Evolutionary conservation across 2,329 filamentous ascomycete genomes (phyloP), one percentile per base, ranked within the genome.

Genomic region (Phaeophleospora eucalypticola): DNA sequence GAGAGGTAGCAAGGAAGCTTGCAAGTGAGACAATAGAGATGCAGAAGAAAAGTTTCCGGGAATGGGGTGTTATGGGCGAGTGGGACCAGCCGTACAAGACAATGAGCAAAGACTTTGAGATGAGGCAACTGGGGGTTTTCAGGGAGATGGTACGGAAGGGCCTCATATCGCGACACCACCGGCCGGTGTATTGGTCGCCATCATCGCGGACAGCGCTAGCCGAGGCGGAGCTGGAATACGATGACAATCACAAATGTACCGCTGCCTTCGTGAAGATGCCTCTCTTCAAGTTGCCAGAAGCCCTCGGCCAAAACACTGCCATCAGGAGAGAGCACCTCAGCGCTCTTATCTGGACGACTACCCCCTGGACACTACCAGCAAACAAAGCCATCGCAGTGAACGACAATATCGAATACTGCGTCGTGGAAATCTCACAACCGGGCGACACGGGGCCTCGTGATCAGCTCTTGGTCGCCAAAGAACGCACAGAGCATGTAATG

Each of bases 301-400:
- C 68, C 18, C 57, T 83, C 7, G 44, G 52, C 19, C 41, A 52
- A 0, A 49, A 60, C 15, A 56, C 65, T 2, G 54, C 63, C 19
- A 58, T 74, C 3, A 65, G 79, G 17, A 56, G 68, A 4, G 74
- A 75, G 3, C 70, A 74, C 4, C 63, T 96, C 9, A 85, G 78
- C 64, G 88, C 86, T n/a, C 78, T 93, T n/a, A 87, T 97, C 42
- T 98, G 93, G 93, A 98, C 93, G 2, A 98, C 93, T 0, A 98
- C 93, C 0, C 93, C 93, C 0, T 98, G 93, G 93, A 98, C 93
- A 0, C 73, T 98, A 4, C 91, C 93, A 0, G 90, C 91, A 2
- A 98, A 98, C 65, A 82, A 82, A 63, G 90, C 88, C 0, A 89
- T 98, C 64, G 90, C 89, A 2, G 78, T 97, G 29, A 82, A 89